phyloP scores from a whole-genome alignment of 352 stramenopile genomes.

The Pythium pyrilobum region DNA sequence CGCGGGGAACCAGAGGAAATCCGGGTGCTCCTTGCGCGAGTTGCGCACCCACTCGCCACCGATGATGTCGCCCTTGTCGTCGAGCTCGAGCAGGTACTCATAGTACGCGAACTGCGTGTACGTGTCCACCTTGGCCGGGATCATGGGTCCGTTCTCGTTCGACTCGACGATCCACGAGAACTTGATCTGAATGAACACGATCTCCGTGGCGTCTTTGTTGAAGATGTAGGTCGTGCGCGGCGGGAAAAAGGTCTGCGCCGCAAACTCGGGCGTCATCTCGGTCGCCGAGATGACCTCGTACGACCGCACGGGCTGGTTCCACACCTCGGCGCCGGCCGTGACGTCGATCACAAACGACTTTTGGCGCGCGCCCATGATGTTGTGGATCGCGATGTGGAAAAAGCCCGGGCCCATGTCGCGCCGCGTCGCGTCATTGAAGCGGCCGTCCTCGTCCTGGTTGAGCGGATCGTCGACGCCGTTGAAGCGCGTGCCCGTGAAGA shows the following conservation, averaged over 20 bases:
- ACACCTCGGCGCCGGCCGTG: slow-evolving; percentile 5
- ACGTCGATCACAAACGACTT: slow-evolving; percentile 11
- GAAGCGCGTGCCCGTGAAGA: slow-evolving; percentile 8
- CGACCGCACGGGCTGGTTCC: slow-evolving; percentile 4
- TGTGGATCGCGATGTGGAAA: not conserved
- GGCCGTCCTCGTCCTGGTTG: slow-evolving; percentile 6
- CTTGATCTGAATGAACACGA: slow-evolving; percentile 47
- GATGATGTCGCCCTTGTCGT: slow-evolving; percentile 49
- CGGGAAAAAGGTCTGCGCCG: slow-evolving; percentile 7
- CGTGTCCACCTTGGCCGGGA: slow-evolving; percentile 37
- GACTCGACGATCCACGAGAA: slow-evolving; percentile 62
- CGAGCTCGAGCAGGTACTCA: slow-evolving; percentile 65
- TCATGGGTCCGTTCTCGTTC: slow-evolving; percentile 42
- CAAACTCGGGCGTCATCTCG: not conserved
- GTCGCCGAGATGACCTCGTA: not conserved
- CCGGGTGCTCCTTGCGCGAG: slow-evolving; percentile 48
- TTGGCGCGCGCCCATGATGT: slow-evolving; percentile 6
- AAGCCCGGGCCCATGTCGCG: slow-evolving; percentile 3
- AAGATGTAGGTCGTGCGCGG: slow-evolving; percentile 33
- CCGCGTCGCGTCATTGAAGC: not conserved
- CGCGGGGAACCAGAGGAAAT: slow-evolving; percentile 63
- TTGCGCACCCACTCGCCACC: slow-evolving; percentile 58
- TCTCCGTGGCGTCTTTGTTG: slow-evolving; percentile 51
- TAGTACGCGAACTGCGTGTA: slow-evolving; percentile 56
- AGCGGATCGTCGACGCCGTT: not conserved